Percentiles rank a stretch among this genome's conserved stretches.
These are phyloP conservation scores for Lantana camara DNA, from an alignment of 257 asterid genomes.

Conservation along the genomic window DNA sequence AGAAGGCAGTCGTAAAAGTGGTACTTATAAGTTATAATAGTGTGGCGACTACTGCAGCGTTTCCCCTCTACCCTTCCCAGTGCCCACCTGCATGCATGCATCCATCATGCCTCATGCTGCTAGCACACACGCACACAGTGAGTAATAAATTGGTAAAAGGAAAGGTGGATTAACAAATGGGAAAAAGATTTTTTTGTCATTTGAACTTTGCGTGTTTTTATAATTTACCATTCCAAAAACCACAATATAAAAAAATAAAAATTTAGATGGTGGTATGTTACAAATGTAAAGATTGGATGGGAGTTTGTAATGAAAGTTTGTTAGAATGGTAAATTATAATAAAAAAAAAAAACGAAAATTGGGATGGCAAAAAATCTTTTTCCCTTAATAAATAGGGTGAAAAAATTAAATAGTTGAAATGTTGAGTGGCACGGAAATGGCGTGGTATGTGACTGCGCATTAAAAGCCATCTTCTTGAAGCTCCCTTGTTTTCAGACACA, in stretches of 20 bases:
- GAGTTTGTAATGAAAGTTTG: too few relatives aligned
- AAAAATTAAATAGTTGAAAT: neutral
- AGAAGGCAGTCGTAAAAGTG: constrained; percentile 17
- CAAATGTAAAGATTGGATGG: too few relatives aligned
- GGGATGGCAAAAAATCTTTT: neutral
- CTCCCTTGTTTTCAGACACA: constrained; percentile 22
- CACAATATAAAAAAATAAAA: too few relatives aligned
- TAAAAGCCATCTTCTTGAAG: constrained; percentile 36
- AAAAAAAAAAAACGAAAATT: too few relatives aligned
- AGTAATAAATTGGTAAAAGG: neutral
- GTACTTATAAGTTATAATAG: neutral
- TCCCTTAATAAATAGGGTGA: too few relatives aligned
- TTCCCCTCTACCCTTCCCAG: neutral
- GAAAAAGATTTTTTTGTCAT: constrained; percentile 28
- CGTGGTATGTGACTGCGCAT: constrained; percentile 45
- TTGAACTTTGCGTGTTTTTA: too few relatives aligned
- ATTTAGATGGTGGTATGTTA: too few relatives aligned
- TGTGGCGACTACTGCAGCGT: neutral
- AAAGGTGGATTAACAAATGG: neutral
- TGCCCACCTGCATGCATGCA: neutral
- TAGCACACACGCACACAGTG: neutral
- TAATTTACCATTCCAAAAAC: too few relatives aligned
- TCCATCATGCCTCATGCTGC: neutral
- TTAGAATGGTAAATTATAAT: too few relatives aligned
- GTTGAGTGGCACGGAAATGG: constrained; percentile 33